A percentile compares a stretch with the other conserved stretches of the same genome.
Evolutionary conservation across 1,284 basidiomycete species (phyloP).

Genomic region (Ceratobasidium sp.): DNA sequence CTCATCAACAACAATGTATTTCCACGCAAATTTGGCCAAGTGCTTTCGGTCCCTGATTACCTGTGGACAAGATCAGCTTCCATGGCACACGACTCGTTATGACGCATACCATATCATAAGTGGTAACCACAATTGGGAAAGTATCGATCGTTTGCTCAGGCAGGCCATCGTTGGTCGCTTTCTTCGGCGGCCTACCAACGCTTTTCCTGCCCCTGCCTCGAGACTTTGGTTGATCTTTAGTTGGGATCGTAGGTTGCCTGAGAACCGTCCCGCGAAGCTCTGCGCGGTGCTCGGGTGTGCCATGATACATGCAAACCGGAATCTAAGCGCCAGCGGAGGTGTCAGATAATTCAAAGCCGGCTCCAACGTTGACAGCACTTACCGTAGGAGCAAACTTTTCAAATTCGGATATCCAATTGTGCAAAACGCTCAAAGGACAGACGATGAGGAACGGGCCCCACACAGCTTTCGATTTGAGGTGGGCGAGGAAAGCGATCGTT

Average conservation of each 20-base stretch:
- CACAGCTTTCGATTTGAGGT: conserved; percentile 82
- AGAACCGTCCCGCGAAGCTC: conserved; percentile 73
- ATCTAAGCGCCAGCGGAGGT: conserved; percentile 65
- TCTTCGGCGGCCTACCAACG: conserved; percentile 17
- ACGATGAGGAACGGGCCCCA: conserved; percentile 90
- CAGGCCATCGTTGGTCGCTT: conserved; percentile 2
- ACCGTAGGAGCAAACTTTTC: conserved; percentile 83
- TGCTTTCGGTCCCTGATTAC: conserved; percentile 96
- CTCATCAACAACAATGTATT: conserved; percentile 99
- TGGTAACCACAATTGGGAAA: conserved; percentile 90
- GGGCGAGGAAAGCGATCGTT: conserved; percentile 92
- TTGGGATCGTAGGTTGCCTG: conserved; percentile 57
- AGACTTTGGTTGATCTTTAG: conserved; percentile 45
- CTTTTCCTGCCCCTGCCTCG: conserved; percentile 47
- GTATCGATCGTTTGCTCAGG: conserved; percentile 43
- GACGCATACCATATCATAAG: conserved; percentile 79
- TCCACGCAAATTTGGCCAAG: conserved; percentile 94
- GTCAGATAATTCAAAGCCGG: too few relatives aligned
- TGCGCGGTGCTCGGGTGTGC: conserved; percentile 80
- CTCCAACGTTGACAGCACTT: conserved; percentile 51
- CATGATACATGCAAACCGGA: conserved; percentile 91
- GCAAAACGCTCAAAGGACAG: conserved; percentile 90
- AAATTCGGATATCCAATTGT: conserved; percentile 95
- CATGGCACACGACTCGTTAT: background rate
- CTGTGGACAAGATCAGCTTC: background rate